phyloP scores from a whole-genome alignment of 1,284 basidiomycete species.

The Puccinia brachypodii region DNA sequence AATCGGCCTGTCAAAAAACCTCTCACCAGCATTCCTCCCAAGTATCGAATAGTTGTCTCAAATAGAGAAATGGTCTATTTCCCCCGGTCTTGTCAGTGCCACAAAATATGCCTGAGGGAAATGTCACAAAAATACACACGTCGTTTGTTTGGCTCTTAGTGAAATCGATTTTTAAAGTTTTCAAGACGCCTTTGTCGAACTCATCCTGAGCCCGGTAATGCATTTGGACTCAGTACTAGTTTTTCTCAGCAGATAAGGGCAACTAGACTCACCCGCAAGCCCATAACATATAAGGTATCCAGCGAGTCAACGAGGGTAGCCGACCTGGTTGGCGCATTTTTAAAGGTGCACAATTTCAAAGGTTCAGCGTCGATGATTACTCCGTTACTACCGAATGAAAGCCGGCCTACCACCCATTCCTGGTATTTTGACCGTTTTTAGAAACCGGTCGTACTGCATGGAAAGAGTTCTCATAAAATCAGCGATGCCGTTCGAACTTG shows the following conservation, averaged over 20 bases:
- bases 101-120: too few species aligned
- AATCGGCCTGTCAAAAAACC: neutral
- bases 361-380: neutral
- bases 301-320: slow-evolving; percentile 44
- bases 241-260: neutral
- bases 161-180: slow-evolving; percentile 47
- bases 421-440: slow-evolving; percentile 24
- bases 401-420: slow-evolving; percentile 39
- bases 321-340: slow-evolving; percentile 10
- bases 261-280: neutral
- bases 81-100: too few species aligned
- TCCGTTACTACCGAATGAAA: neutral
- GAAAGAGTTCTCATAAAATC: neutral
- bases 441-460: slow-evolving; percentile 31
- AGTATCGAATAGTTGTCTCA: slow-evolving; percentile 45
- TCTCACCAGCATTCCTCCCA: slow-evolving; percentile 44
- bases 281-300: slow-evolving; percentile 40
- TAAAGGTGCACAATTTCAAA: neutral
- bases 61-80: slow-evolving; percentile 32
- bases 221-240: neutral
- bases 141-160: slow-evolving; percentile 29
- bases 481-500: neutral
- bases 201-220: neutral
- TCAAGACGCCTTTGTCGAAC: slow-evolving; percentile 24
- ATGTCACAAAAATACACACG: slow-evolving; percentile 9